A percentile compares a stretch with the other conserved stretches of the same genome.
phyloP scores from a whole-genome alignment of 768 basidiomycete genomes.

The Hydnum rufescens region DNA sequence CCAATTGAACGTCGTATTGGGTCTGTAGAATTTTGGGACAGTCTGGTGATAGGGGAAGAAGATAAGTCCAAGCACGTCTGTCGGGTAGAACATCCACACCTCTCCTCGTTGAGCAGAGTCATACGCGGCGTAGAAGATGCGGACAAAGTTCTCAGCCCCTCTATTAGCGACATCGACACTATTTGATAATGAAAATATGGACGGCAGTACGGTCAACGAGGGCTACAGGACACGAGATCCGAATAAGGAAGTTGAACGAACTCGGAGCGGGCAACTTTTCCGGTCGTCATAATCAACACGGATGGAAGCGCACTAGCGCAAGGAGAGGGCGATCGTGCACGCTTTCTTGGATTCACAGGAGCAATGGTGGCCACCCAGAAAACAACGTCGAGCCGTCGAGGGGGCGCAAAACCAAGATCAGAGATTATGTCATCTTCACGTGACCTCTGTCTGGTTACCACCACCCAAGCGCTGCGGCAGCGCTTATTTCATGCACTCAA shows the following conservation, averaged over 20 bases:
- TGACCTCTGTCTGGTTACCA: too few relatives aligned
- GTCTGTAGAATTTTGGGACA: constrained; percentile 63
- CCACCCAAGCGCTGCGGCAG: too few relatives aligned
- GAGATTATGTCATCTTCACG: too few relatives aligned
- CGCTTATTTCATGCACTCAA: too few relatives aligned
- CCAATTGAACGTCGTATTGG: constrained; percentile 61
- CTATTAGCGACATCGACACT: constrained; percentile 75
- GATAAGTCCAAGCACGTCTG: not conserved
- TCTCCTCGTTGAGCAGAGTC: constrained; percentile 49
- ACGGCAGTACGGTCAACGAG: not conserved
- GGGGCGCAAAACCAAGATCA: too few relatives aligned
- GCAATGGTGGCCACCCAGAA: too few relatives aligned
- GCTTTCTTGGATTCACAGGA: not conserved
- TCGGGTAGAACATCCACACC: constrained; percentile 6
- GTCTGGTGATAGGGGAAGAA: constrained; percentile 19
- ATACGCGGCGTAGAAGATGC: constrained; percentile 64
- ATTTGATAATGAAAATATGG: not conserved
- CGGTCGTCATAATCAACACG: not conserved
- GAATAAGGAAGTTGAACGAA: too few relatives aligned
- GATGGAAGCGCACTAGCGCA: not conserved
- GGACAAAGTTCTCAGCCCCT: constrained; percentile 66
- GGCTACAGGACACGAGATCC: not conserved
- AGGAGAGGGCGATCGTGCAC: not conserved
- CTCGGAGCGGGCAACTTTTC: not conserved
- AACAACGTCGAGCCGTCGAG: too few relatives aligned